phyloP scores from a whole-genome alignment of 495 filamentous ascomycete species.

The Viridothelium virens region DNA sequence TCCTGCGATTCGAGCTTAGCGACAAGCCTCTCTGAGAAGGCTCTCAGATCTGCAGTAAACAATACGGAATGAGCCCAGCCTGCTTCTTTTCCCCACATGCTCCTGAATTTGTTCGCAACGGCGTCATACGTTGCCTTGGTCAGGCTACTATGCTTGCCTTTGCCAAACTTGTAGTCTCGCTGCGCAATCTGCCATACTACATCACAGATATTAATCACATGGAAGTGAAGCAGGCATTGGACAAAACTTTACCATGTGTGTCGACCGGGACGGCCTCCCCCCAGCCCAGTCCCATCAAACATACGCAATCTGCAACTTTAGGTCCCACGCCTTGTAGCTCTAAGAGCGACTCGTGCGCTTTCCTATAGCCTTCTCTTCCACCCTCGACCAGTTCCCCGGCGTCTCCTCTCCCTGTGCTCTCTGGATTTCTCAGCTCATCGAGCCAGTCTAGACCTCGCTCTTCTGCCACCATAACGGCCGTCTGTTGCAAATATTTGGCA shows the following conservation, averaged over 20 bases:
- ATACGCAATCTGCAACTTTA: constrained; percentile 95
- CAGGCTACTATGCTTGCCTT: constrained; percentile 73
- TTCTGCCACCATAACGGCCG: constrained; percentile 63
- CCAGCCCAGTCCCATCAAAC: constrained; percentile 96
- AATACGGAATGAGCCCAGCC: constrained; percentile 97
- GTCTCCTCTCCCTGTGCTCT: constrained; percentile 52
- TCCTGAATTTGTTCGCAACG: constrained; percentile 81
- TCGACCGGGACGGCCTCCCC: constrained; percentile 90
- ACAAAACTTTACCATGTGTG: constrained; percentile 61
- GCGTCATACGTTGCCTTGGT: constrained; percentile 84
- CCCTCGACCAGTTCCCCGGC: constrained; percentile 48
- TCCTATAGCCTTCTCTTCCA: constrained; percentile 62
- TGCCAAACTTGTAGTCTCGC: constrained; percentile 88
- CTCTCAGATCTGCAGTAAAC: constrained; percentile 86
- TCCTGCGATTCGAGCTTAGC: constrained; percentile 46
- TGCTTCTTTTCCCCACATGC: constrained; percentile 86
- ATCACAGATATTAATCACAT: constrained; percentile 7
- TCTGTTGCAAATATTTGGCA: constrained; percentile 82
- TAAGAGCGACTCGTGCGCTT: constrained; percentile 75
- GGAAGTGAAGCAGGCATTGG: not conserved
- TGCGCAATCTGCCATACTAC: constrained; percentile 95
- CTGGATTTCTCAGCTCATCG: constrained; percentile 64
- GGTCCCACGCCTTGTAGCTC: constrained; percentile 80
- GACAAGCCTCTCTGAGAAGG: constrained; percentile 62
- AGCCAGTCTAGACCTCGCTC: constrained; percentile 69